Conservation (phyloP, 1,284 basidiomycete species). For the Testicularia cyperi region DNA sequence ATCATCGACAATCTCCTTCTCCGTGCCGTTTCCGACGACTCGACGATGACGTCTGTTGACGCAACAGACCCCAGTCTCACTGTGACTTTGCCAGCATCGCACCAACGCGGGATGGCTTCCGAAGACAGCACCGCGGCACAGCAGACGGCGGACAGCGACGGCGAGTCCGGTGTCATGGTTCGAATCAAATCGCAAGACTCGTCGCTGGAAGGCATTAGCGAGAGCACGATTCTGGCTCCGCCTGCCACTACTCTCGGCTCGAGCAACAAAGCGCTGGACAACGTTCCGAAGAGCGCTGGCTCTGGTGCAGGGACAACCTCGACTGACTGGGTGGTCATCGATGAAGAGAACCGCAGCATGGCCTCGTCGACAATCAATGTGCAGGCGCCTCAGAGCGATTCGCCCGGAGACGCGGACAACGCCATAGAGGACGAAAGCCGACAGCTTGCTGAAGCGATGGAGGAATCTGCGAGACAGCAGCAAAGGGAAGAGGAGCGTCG, state of each 20-base stretch:
- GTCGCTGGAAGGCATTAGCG: too few relatives aligned
- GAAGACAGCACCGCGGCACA: background rate
- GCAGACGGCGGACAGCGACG: too few relatives aligned
- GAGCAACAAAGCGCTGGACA: constrained; percentile 4
- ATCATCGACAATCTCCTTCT: too few relatives aligned
- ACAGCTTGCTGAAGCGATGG: constrained; percentile 16
- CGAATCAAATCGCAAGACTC: constrained; percentile 11
- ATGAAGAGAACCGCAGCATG: constrained; percentile 10
- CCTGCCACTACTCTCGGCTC: too few relatives aligned
- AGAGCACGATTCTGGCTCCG: too few relatives aligned
- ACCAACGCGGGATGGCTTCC: too few relatives aligned
- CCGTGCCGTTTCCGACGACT: too few relatives aligned
- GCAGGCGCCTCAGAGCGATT: constrained; percentile 13
- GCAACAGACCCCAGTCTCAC: too few relatives aligned
- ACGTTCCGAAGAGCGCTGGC: constrained; percentile 1
- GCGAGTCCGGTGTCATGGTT: constrained; percentile 25
- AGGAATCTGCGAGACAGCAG: constrained; percentile 22
- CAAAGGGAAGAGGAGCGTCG: constrained; percentile 9
- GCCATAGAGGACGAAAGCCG: constrained; percentile 29
- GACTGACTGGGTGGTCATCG: constrained; percentile 30
- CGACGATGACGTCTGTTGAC: too few relatives aligned
- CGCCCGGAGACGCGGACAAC: constrained; percentile 1
- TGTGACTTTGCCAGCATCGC: too few relatives aligned
- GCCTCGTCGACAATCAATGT: constrained; percentile 21
- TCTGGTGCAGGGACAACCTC: background rate